Evolutionary conservation across 768 basidiomycete species (phyloP).

Genomic region (Suillus fuscotomentosus): DNA sequence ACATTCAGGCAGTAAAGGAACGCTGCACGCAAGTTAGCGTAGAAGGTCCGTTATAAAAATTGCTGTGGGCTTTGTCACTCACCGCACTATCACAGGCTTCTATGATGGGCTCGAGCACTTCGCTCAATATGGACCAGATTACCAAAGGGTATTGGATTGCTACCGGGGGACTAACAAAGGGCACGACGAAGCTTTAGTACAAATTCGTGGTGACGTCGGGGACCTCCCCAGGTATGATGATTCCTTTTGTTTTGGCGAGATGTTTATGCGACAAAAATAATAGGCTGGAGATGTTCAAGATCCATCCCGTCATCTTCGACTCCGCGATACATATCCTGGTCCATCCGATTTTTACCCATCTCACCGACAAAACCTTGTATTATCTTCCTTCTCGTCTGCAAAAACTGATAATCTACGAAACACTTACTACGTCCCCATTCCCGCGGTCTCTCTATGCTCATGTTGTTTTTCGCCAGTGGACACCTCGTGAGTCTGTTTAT

Average conservation of each 20-base stretch:
- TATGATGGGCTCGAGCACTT: constrained; percentile 29
- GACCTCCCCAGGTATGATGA: constrained; percentile 1
- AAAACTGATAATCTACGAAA: neutral
- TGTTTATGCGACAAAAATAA: neutral
- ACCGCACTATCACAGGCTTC: constrained; percentile 16
- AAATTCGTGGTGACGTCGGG: neutral
- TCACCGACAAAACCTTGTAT: neutral
- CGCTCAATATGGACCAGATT: constrained; percentile 32
- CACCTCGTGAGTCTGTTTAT: neutral
- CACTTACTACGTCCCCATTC: neutral
- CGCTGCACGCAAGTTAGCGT: neutral
- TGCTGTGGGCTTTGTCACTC: neutral
- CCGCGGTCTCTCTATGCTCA: neutral
- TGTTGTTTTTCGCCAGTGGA: constrained; percentile 2
- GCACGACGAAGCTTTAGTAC: neutral
- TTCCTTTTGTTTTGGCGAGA: neutral
- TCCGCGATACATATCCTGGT: neutral
- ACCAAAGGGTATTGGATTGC: constrained; percentile 22
- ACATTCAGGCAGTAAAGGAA: neutral
- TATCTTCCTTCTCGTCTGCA: constrained; percentile 6
- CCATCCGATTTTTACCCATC: constrained; percentile 1
- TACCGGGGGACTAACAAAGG: neutral
- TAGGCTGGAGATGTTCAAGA: neutral
- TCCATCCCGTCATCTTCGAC: constrained; percentile 6
- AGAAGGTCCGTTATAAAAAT: neutral